Base-by-base conservation (phyloP, 2,329 filamentous ascomycete genomes). In the Aspergillus alliaceus region DNA sequence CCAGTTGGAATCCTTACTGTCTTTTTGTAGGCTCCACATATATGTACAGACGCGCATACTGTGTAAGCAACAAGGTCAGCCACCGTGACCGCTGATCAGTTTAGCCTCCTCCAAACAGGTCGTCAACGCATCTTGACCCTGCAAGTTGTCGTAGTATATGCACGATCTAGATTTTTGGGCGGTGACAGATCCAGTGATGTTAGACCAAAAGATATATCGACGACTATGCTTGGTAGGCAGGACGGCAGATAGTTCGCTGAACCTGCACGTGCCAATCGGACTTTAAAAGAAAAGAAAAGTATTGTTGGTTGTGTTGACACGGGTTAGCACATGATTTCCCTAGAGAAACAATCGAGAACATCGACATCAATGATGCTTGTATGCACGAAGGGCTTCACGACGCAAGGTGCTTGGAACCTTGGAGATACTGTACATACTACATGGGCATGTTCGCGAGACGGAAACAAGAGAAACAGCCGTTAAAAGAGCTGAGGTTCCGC, bases 401-500 rank as follows among this genome's bases (percentile, higher is more conserved):
- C 14, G n/a, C 18, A 4, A 15, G 14, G 29, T 37, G 12, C 14
- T 29, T 39, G 31, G 7, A 18, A 8, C 14, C 18, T 12, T 14
- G 11, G 5, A 22, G 2, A 47, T n/a, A n/a, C n/a, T 54, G 44
- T 50, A 34, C 51, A 35, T 48, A 12, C 48, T 44, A 5, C 27
- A 29, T n/a, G 39, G 48, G 32, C 31, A 46, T 51, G 48, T 49
- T 51, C 29, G 46, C 37, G 51, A 58, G 44, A 48, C 27, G 9
- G 25, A 24, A 48, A 14, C 48, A 53, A 47, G 24, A 14, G 22
- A 15, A 24, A 44, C 40, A 44, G 14, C 56, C 34, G 53, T 55
- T 48, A 15, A 40, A n/a, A n/a, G n/a, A 27, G 24, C 46, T 34
- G 54, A 35, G 48, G 46, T 53, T 40, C 54, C 58, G 39, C 39